Percentiles rank a stretch among this genome's conserved stretches.
These are phyloP conservation scores for Glutinoglossum americanum DNA, from an alignment of 495 filamentous ascomycete species.

Conservation along the genomic window DNA sequence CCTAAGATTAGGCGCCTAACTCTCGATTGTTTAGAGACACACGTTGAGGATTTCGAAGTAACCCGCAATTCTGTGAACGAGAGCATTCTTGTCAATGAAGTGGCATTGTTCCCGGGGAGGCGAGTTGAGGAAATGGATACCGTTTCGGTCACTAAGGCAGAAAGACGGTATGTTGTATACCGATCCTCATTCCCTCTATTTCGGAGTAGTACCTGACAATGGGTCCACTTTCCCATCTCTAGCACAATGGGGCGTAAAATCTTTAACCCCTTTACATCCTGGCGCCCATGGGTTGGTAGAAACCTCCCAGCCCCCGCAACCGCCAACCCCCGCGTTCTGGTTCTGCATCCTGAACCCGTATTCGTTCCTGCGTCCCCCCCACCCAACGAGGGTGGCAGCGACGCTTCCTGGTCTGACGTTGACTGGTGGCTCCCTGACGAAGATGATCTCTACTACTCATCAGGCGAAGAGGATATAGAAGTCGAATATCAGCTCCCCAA, in stretches of 20 bases:
- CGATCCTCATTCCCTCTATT: not conserved
- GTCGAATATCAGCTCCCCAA: no score
- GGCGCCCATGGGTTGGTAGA: no score
- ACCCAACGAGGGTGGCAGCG: no score
- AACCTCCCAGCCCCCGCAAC: no score
- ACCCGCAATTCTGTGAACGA: not conserved
- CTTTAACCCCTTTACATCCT: not conserved
- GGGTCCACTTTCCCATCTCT: not conserved
- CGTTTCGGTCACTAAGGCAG: not conserved
- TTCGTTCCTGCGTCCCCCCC: no score
- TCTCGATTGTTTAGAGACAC: not conserved
- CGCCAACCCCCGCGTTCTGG: no score
- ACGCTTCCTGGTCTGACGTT: no score
- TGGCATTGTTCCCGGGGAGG: not conserved
- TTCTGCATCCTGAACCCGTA: no score
- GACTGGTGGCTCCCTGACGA: no score
- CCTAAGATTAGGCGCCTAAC: not conserved
- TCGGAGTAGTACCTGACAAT: not conserved
- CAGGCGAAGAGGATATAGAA: no score
- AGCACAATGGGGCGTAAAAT: not conserved
- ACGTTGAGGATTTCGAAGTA: not conserved
- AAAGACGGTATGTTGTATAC: not conserved
- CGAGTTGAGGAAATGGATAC: not conserved
- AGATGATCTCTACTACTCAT: no score
- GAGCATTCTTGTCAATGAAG: not conserved